Evolutionary conservation across 306 rosid species (phyloP).

Genomic region (Sindora glabra): DNA sequence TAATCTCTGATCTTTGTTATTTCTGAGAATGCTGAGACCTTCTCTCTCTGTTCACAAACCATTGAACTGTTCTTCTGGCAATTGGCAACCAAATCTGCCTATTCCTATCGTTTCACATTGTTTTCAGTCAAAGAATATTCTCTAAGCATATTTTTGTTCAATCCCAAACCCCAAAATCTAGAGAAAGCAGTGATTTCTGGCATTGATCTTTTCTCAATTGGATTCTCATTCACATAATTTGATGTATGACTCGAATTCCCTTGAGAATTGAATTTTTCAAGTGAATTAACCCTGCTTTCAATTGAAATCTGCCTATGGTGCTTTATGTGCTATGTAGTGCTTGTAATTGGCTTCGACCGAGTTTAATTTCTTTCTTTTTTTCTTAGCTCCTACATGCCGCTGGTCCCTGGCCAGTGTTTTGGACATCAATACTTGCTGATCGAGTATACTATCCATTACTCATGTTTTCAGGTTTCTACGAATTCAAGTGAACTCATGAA

Average conservation of each 20-base stretch:
- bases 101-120: slow-evolving; percentile 44
- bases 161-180: slow-evolving; percentile 46
- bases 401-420: too few species aligned
- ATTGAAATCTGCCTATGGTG: slow-evolving; percentile 55
- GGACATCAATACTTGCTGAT: too few species aligned
- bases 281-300: slow-evolving; percentile 42
- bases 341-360: too few species aligned
- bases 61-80: slow-evolving; percentile 76
- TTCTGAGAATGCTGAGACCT: slow-evolving; percentile 46
- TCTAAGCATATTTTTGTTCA: slow-evolving; percentile 15
- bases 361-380: too few species aligned
- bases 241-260: slow-evolving; percentile 10
- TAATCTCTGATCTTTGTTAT: slow-evolving; percentile 12
- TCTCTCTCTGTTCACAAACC: slow-evolving; percentile 87
- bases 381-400: too few species aligned
- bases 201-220: slow-evolving; percentile 55
- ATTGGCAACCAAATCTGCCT: slow-evolving; percentile 80
- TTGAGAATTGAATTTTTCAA: slow-evolving; percentile 10
- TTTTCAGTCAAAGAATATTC: slow-evolving; percentile 36
- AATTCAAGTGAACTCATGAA: too few species aligned
- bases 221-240: slow-evolving; percentile 30
- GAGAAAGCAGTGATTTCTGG: slow-evolving; percentile 73
- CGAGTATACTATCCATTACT: too few species aligned
- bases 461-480: too few species aligned
- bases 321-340: too few species aligned